Conservation (phyloP, 2,329 filamentous ascomycete genomes). For the Aspergillus glaucus region DNA sequence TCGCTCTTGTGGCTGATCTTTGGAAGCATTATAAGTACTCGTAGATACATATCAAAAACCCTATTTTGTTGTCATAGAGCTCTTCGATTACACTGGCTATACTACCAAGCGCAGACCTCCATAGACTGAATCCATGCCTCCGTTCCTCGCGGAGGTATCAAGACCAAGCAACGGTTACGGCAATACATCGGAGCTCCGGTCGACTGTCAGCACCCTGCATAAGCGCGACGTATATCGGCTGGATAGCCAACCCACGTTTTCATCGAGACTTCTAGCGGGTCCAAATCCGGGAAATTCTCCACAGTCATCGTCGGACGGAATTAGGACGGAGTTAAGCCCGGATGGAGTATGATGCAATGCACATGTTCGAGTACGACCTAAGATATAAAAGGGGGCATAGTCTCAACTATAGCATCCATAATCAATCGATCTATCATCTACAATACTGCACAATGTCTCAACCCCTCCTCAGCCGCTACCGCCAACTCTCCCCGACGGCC, state of each 20-base stretch:
- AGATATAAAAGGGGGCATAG: not conserved
- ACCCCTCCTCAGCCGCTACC: conserved; percentile 44
- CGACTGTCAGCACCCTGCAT: not conserved
- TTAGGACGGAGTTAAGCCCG: not conserved
- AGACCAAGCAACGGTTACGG: too few species aligned
- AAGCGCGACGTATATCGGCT: not conserved
- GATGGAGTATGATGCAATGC: not conserved
- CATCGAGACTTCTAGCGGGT: not conserved
- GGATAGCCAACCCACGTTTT: too few species aligned
- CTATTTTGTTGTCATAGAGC: too few species aligned
- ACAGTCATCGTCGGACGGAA: not conserved
- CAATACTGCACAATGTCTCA: not conserved
- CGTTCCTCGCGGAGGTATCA: too few species aligned
- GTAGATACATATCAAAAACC: too few species aligned
- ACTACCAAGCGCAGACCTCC: too few species aligned
- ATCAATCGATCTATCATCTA: not conserved
- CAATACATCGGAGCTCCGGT: too few species aligned
- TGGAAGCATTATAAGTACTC: too few species aligned
- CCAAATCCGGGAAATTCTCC: not conserved
- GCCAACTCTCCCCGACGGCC: conserved; percentile 46
- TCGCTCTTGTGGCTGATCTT: too few species aligned
- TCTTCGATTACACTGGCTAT: too few species aligned
- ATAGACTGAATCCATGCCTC: too few species aligned
- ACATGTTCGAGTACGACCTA: too few species aligned
- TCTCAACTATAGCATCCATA: not conserved